These are phyloP conservation scores for Cyclotella cryptica DNA, from an alignment of 108 stramenopile species.

Conservation along the genomic window DNA sequence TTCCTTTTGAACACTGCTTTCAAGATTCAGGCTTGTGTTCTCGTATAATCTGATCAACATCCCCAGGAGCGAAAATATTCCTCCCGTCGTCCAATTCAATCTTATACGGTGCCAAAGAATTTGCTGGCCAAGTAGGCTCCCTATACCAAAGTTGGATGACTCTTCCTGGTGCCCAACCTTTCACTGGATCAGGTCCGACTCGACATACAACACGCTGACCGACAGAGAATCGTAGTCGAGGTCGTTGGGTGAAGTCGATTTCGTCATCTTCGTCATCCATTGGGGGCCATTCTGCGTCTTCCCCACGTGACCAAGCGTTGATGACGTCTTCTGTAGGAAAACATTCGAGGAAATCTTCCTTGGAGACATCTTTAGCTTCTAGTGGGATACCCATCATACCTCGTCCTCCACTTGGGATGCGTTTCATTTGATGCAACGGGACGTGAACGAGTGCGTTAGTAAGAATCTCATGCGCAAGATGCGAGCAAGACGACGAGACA, in stretches of 20 bases:
- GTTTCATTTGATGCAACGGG: neutral
- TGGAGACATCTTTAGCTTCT: constrained; percentile 78
- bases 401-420: constrained; percentile 63
- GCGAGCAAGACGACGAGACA: neutral
- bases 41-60: constrained; percentile 83
- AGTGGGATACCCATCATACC: constrained; percentile 82
- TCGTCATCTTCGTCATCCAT: constrained; percentile 45
- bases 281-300: constrained; percentile 90
- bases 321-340: constrained; percentile 79
- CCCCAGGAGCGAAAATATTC: constrained; percentile 91
- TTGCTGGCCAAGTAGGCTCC: constrained; percentile 86
- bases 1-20: neutral
- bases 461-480: neutral
- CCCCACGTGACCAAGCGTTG: constrained; percentile 74
- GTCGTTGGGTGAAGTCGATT: constrained; percentile 55
- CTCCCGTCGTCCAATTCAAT: constrained; percentile 89
- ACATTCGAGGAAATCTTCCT: constrained; percentile 61
- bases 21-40: constrained; percentile 8
- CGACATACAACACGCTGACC: constrained; percentile 85
- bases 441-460: neutral
- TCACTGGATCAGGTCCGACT: constrained; percentile 85
- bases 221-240: constrained; percentile 76
- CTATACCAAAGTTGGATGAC: constrained; percentile 86
- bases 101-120: constrained; percentile 92
- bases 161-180: constrained; percentile 86